Evolutionary conservation across 371 early-diverging fungal species (phyloP), one percentile per base, ranked within the genome.

Genomic region (Mortierella sp.): DNA sequence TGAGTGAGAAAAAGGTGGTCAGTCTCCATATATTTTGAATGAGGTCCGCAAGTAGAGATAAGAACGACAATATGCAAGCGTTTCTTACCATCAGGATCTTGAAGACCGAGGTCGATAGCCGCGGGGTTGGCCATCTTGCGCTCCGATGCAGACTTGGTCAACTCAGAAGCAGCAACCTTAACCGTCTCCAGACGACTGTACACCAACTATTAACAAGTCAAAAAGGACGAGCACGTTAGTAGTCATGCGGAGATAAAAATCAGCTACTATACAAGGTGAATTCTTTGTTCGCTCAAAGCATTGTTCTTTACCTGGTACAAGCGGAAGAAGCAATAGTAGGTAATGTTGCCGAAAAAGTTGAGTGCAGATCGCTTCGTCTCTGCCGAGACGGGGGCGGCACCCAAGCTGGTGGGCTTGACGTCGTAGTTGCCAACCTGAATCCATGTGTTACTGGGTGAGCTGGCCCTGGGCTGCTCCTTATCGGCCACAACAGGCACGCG

Each of bases 241-340:
- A 22, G 1, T 41, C 24, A 78, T 3, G 40, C 29, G n/a, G 5
- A 65, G 0, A 66, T n/a, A 44, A 69, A 34, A 72, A 52, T 29
- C 31, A n/a, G 65, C 41, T n/a, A n/a, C n/a, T n/a, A n/a, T n/a
- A n/a, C n/a, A n/a, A n/a, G n/a, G 53, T 47, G 26, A 44, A 22
- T n/a, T n/a, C 31, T 22, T 9, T 47, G 29, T 43, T 52, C 22
- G 22, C 31, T 52, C 47, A 65, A 48, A 39, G 19, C 31, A 29
- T n/a, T 13, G 24, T 22, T 61, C 39, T 83, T 70, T 85, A 94
- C 94, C 89, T 96, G 93, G 74, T 94, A 95, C 58, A 96, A 92
- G 58, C 98, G 87, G 87, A 98, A 93, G 77, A 99, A 96, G 58
- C 92, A 93, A 81, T 95, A 99, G 71, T 94, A 94, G 34, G 85